Base-by-base conservation (phyloP, 2,329 filamentous ascomycete species). In the Talaromyces verruculosus region DNA sequence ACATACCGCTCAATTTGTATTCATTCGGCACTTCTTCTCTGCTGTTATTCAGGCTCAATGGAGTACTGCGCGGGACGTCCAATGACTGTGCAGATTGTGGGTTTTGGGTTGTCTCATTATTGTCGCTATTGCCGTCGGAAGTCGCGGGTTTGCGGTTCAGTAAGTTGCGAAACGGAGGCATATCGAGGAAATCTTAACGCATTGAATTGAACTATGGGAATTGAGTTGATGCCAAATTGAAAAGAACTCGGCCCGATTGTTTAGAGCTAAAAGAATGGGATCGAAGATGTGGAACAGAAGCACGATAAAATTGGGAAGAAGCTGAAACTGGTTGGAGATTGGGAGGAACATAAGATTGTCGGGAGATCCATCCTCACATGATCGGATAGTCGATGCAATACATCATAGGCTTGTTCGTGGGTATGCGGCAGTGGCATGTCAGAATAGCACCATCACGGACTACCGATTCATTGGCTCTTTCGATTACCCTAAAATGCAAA, bases 1-100 rank as follows among this genome's bases (percentile, higher is more conserved):
- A 65, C 67, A 41, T 85, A 92, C 90, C 90, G 79, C 89, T 91
- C 85, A 93, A 85, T 79, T 92, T 91, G 80, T 92, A 92, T 76
- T 92, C 90, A 69, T 87, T 87, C 41, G 84, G 89, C 70, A 91
- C 88, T 70, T 90, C 89, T 75, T 87, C 86, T 72, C 80, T 84
- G 72, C 82, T 83, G 74, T 85, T 88, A 70, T 84, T 84, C 64
- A 89, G 84, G 73, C 85, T 89, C 74, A 90, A 71, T 37, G 78
- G 76, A 63, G 71, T 72, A 47, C 83, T 81, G 28, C 68, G 83
- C 76, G 65, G 78, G 69, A 81, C 82, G 25, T 81, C 76, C 30
- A 76, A 71, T 5, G 41, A 33, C 43, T 53, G 30, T 58, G 77
- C 76, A 45, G 84, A 79, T 51, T 49, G 45, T 61, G 79, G 82